Percentiles rank a stretch among this genome's conserved stretches.
These are phyloP conservation scores for Yamadazyma blattariae DNA, from an alignment of 1,139 yeast species.

Conservation along the genomic window DNA sequence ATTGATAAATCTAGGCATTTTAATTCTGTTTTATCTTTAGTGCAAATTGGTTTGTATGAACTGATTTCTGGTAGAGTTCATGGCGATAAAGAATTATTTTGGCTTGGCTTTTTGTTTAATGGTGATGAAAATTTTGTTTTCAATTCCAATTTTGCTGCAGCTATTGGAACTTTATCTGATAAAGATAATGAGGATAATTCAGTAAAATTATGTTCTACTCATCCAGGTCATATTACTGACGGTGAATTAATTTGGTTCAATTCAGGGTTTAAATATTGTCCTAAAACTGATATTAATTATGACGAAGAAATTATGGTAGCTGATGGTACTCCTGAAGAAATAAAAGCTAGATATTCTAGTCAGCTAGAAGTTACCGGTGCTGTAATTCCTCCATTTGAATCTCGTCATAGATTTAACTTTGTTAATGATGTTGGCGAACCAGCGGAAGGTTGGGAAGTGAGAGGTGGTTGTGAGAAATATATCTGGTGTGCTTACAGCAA, in stretches of 20 bases:
- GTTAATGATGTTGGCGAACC: too few relatives aligned
- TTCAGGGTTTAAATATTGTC: slow-evolving; percentile 33
- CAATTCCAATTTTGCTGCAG: slow-evolving; percentile 26
- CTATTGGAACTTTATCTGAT: slow-evolving; percentile 22
- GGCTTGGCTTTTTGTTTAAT: slow-evolving; percentile 31
- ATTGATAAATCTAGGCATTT: slow-evolving; percentile 29
- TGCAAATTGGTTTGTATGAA: slow-evolving; percentile 25
- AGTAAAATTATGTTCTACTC: slow-evolving; percentile 40
- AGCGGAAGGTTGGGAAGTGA: too few relatives aligned
- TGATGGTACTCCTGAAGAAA: too few relatives aligned
- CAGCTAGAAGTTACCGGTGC: too few relatives aligned
- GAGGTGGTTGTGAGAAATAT: slow-evolving; percentile 36
- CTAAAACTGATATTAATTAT: slow-evolving; percentile 22
- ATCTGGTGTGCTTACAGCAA: slow-evolving; percentile 46
- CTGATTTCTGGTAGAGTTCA: slow-evolving; percentile 24
- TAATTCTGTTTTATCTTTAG: slow-evolving; percentile 24
- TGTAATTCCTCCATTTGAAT: too few relatives aligned
- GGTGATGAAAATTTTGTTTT: slow-evolving; percentile 33
- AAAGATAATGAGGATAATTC: slow-evolving; percentile 20
- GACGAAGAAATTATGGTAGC: slow-evolving; percentile 17
- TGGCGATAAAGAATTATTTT: slow-evolving; percentile 36
- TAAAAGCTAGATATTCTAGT: too few relatives aligned
- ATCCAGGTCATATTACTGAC: slow-evolving; percentile 38
- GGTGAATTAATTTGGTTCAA: slow-evolving; percentile 33
- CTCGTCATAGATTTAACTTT: too few relatives aligned